phyloP scores from a whole-genome alignment of 495 filamentous ascomycete genomes.

The Neurospora sp. region DNA sequence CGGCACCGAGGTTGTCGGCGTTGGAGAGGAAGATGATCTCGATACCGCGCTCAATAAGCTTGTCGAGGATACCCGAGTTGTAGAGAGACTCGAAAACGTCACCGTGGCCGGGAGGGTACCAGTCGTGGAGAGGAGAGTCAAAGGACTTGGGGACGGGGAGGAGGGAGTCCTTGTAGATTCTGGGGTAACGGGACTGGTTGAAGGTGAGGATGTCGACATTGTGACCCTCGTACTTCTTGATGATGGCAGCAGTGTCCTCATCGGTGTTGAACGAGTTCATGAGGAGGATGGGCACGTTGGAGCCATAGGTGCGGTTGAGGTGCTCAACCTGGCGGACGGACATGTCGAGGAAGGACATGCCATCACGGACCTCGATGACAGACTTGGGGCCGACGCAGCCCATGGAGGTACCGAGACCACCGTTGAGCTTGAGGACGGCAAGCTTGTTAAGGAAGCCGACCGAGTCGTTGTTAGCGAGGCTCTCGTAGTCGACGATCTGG shows the following conservation, averaged over 20 bases:
- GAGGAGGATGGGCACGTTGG: slow-evolving; percentile 96
- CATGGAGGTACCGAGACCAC: slow-evolving; percentile 99
- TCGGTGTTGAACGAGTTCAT: slow-evolving; percentile 99
- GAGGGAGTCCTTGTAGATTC: slow-evolving; percentile 95
- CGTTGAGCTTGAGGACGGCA: slow-evolving; percentile 97
- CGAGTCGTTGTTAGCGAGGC: slow-evolving; percentile 73
- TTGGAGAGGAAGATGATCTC: slow-evolving; percentile 99
- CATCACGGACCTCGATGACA: slow-evolving; percentile 98
- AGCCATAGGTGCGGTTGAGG: slow-evolving; percentile 93
- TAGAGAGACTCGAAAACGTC: slow-evolving; percentile 99
- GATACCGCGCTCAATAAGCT: slow-evolving; percentile 86
- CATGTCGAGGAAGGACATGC: slow-evolving; percentile 99
- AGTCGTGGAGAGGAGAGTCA: slow-evolving; percentile 84
- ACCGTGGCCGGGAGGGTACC: slow-evolving; percentile 98
- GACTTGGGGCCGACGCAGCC: slow-evolving; percentile 99
- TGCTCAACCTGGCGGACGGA: slow-evolving; percentile 99
- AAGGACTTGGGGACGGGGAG: slow-evolving; percentile 87
- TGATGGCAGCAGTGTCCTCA: slow-evolving; percentile 95
- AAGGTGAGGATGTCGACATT: slow-evolving; percentile 99
- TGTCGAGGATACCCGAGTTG: slow-evolving; percentile 96
- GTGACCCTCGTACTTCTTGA: slow-evolving; percentile 99
- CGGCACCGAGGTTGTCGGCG: slow-evolving; percentile 95
- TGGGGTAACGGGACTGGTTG: slow-evolving; percentile 98
- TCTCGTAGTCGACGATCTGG: slow-evolving; percentile 89
- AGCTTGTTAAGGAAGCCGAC: slow-evolving; percentile 94